Evolutionary conservation across 345 rosid genomes (phyloP).

Genomic region (Dipteronia dyeriana): DNA sequence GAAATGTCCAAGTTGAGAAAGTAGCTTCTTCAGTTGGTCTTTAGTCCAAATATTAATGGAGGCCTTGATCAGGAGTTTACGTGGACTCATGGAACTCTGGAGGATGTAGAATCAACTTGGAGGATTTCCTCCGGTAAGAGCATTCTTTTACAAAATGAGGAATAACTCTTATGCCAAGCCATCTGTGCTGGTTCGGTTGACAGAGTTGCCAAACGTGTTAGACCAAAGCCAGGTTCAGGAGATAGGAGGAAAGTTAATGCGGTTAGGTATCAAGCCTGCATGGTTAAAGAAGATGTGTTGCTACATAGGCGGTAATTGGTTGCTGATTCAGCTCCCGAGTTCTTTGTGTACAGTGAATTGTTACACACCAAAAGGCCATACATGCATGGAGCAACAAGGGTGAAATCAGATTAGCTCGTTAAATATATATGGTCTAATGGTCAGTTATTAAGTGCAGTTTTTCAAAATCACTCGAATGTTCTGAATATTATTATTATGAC

Average conservation of each 20-base stretch:
- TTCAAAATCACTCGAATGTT: constrained; percentile 57
- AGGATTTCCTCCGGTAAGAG: constrained; percentile 43
- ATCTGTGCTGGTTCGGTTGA: constrained; percentile 94
- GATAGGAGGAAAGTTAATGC: constrained; percentile 50
- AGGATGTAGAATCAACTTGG: constrained; percentile 77
- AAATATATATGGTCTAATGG: no score
- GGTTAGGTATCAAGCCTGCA: constrained; percentile 63
- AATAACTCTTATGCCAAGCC: constrained; percentile 72
- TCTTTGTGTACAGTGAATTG: constrained; percentile 78
- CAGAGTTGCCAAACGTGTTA: constrained; percentile 69
- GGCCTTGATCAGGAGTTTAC: constrained; percentile 46
- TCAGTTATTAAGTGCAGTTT: constrained; percentile 53
- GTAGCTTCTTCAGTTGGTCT: constrained; percentile 76
- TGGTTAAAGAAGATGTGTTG: constrained; percentile 66
- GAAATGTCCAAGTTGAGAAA: constrained; percentile 88
- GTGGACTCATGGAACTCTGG: constrained; percentile 74
- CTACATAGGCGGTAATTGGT: constrained; percentile 82
- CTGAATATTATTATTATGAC: constrained; percentile 46
- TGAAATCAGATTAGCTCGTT: constrained; percentile 77
- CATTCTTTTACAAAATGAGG: constrained; percentile 61
- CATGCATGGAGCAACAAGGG: constrained; percentile 81
- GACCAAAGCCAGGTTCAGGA: constrained; percentile 34
- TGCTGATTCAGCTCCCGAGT: constrained; percentile 69
- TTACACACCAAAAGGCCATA: constrained; percentile 70
- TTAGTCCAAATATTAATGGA: constrained; percentile 38